Percentiles rank a stretch among this genome's conserved stretches.
phyloP scores from a whole-genome alignment of 2,329 filamentous ascomycete species.

The Fusarium miscanthi region DNA sequence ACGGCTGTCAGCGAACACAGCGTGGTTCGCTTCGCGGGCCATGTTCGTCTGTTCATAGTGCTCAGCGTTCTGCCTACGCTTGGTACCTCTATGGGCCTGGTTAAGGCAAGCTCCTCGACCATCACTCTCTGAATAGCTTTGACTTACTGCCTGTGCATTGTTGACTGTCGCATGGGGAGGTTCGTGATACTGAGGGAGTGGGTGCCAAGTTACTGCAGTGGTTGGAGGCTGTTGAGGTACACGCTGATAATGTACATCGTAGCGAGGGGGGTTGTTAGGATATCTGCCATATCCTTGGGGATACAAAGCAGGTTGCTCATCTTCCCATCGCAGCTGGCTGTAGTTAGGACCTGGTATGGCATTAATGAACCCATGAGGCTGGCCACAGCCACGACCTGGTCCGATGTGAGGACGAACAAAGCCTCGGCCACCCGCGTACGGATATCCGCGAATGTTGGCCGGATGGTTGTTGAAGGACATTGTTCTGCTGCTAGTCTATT shows the following conservation, averaged over 20 bases:
- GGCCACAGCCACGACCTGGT: neutral
- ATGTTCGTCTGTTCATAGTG: neutral
- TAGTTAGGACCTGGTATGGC: neutral
- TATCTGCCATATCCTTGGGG: too few species aligned
- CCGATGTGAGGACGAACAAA: neutral
- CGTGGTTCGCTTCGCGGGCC: accelerated
- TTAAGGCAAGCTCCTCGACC: neutral
- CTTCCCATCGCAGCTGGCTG: neutral
- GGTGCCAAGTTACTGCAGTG: neutral
- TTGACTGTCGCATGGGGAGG: neutral
- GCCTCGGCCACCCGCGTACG: neutral
- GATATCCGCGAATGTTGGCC: neutral
- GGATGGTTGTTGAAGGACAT: neutral
- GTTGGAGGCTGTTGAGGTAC: neutral
- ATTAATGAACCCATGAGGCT: neutral
- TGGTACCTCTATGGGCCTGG: neutral
- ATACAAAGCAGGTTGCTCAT: neutral
- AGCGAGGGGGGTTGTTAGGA: neutral
- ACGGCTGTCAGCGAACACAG: neutral
- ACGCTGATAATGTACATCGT: accelerated
- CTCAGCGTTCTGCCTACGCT: neutral
- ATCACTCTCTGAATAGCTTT: neutral
- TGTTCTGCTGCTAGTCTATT: neutral
- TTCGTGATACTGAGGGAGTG: neutral
- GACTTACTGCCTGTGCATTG: neutral